These are phyloP conservation scores for Filobasidium uniguttulatum DNA, from an alignment of 1,284 basidiomycete species.

Conservation along the genomic window DNA sequence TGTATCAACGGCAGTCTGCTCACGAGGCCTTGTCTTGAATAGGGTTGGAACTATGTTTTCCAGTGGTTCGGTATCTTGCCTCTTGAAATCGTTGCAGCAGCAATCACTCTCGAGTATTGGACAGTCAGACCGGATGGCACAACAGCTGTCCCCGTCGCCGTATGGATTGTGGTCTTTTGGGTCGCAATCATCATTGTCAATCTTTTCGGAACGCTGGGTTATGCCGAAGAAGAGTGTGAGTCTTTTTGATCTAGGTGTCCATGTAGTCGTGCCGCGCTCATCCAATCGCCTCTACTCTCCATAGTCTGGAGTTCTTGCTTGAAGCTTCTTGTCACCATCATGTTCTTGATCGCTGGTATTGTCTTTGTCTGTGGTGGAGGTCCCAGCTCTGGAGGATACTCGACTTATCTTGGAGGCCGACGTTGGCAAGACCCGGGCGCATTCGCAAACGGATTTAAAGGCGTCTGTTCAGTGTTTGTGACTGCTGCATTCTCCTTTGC, in stretches of 20 bases:
- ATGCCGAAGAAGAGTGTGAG: constrained; percentile 32
- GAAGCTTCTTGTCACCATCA: constrained; percentile 34
- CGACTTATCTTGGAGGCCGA: constrained; percentile 25
- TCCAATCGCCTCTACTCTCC: background rate
- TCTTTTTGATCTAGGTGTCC: background rate
- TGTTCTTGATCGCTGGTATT: constrained; percentile 34
- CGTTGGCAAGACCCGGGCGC: constrained; percentile 34
- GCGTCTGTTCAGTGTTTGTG: constrained; percentile 33
- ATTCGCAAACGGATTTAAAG: constrained; percentile 40
- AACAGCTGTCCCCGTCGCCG: constrained; percentile 26
- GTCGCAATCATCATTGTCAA: constrained; percentile 23
- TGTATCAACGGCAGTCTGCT: too few relatives aligned
- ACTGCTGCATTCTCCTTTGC: constrained; percentile 68
- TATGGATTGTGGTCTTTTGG: constrained; percentile 35
- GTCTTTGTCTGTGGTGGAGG: constrained; percentile 26
- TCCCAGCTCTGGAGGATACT: constrained; percentile 25
- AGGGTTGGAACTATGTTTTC: constrained; percentile 34
- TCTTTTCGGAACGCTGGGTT: constrained; percentile 29
- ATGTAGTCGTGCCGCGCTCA: background rate
- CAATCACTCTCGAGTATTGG: constrained; percentile 33
- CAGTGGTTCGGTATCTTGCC: constrained; percentile 37
- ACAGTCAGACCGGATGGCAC: too few relatives aligned
- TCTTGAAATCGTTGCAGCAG: constrained; percentile 38
- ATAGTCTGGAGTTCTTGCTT: constrained; percentile 31
- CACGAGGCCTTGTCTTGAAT: background rate